Base-by-base conservation (phyloP, 352 stramenopile species). In the Plasmopara muralis region DNA sequence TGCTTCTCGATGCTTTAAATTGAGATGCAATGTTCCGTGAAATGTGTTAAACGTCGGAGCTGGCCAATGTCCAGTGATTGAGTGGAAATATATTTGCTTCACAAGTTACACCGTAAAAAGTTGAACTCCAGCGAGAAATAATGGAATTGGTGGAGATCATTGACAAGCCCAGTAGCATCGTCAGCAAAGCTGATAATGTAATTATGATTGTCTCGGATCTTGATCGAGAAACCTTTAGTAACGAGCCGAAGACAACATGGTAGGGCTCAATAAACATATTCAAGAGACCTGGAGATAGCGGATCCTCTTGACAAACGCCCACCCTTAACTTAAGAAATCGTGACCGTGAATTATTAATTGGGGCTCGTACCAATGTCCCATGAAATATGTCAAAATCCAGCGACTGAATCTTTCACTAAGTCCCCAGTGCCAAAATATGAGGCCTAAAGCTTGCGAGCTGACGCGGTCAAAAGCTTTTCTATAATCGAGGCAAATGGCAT, bases 391-490 rank as follows among this genome's bases (percentile, higher is more conserved):
- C 16, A n/a, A 44, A 14, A 9, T 29, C 39, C 39, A 44, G 5
- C 12, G 15, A 6, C 39, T 8, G 28, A 44, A 44, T 3, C 10
- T 15, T 6, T 8, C 4, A 12, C 47, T 14, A 39, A 47, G 47
- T 14, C 38, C 47, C 47, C 47, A 47, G 25, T 41, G 38, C 30
- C 39, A 13, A 15, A 47, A 37, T 4, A 40, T n/a, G 0, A 54
- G 0, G 16, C 47, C 47, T 9, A 54, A 31, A 6, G 10, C 38
- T 15, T 54, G 37, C 47, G 37, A 47, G 25, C 47, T 54, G 14
- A 47, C 38, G 47, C 38, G 46, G 28, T 54, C 47, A 37, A 54
- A 41, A 14, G 47, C 47, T 30, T 54, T 54, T 2, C 16, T 37
- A 30, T 41, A 47, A 16, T 54, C 38, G 12, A 54, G 38, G 38